These are phyloP conservation scores for Paulownia fortunei DNA, from an alignment of 257 asterid species.

Conservation along the genomic window DNA sequence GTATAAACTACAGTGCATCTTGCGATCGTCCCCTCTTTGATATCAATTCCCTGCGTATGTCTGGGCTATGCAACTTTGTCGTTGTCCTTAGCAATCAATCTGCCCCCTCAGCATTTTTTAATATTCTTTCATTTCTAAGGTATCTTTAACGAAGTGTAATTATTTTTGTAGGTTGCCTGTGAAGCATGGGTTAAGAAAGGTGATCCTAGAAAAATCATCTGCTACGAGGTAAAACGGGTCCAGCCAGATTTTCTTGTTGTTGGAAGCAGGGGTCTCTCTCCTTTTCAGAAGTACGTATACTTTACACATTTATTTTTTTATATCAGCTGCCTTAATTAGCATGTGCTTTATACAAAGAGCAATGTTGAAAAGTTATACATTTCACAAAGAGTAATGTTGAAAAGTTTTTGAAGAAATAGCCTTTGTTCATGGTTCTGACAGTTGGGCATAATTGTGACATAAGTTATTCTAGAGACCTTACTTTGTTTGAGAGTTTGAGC, in stretches of 20 bases:
- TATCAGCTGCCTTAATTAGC: neutral
- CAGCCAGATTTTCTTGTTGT: conserved; percentile 77
- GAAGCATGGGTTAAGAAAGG: conserved; percentile 75
- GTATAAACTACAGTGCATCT: conserved; percentile 36
- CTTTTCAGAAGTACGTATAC: conserved; percentile 65
- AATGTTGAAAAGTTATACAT: too few relatives aligned
- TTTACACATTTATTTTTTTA: neutral
- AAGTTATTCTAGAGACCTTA: neutral
- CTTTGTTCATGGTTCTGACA: too few relatives aligned
- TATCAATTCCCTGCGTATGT: neutral
- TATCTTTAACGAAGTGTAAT: neutral
- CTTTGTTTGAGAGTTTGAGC: neutral
- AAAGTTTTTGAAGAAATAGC: too few relatives aligned
- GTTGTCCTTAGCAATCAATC: neutral
- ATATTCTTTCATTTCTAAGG: neutral
- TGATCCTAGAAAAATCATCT: conserved; percentile 72
- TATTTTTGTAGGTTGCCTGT: conserved; percentile 56
- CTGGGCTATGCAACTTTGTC: neutral
- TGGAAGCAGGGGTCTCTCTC: conserved; percentile 78
- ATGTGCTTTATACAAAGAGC: neutral
- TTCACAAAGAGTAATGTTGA: too few relatives aligned
- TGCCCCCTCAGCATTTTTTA: neutral
- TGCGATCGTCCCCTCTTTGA: neutral
- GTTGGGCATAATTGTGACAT: too few relatives aligned
- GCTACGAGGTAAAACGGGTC: conserved; percentile 61